Base-by-base conservation (phyloP, 176 grass and related monocot genomes). In the Zea luxurians region DNA sequence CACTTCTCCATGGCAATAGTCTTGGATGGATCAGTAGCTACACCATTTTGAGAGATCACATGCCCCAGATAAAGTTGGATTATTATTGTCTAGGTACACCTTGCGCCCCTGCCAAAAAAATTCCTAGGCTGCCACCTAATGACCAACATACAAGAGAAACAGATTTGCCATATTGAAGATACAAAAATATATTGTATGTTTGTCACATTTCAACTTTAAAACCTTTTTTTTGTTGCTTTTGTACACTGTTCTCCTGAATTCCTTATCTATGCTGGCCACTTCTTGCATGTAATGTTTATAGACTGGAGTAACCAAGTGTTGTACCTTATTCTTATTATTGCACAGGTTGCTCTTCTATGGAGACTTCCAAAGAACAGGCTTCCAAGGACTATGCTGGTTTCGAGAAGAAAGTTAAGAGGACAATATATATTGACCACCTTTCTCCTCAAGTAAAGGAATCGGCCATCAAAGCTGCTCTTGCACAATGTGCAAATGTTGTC, bases 361-460 rank as follows among this genome's bases (percentile, higher is more conserved):
- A 54, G 6, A 5, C 63, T 41, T 62, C 83, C 35, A 27, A 71
- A 6, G 73, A 90, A 6, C 71, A 90, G 63, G 85, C 77, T 9
- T 27, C 54, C 44, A 63, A 78, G 79, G 72, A 68, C 8, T 84
- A 88, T n/a, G 73, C 70, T 43, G 91, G 78, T 53, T 93, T 93
- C 15, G 6, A 82, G 73, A 61, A 55, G 64, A 93, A 78, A 68
- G 68, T 93, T 15, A 84, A 63, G 72, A 82, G 58, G 36, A 90
- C 76, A 6, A 73, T 94, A 61, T 91, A 86, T 36, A 49, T 91
- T 1, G 83, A 94, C 13, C 89, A 84, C 6, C 92, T 94, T 68
- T 89, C 88, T 65, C 83, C 73, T 67, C 63, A 84, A 61, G 86
- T 94, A 12, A 91, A 78, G 1, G 4, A 7, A 8, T 3, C 65